Conservation (phyloP, 2,329 filamentous ascomycete genomes). For the Verticillium albo-atrum region DNA sequence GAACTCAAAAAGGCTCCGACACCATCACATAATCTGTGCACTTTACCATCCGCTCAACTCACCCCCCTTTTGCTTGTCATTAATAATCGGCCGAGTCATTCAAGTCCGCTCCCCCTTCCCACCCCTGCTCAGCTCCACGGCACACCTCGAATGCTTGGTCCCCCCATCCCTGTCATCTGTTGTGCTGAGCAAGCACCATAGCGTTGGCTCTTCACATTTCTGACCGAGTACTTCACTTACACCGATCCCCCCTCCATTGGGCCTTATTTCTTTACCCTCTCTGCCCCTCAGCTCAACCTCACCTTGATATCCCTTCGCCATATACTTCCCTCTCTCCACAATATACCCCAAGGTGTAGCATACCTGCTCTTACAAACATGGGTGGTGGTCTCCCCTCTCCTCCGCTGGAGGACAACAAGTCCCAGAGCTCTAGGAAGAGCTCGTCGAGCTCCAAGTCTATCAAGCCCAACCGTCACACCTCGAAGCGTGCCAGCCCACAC, state of each 20-base stretch:
- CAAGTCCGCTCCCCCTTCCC: background rate
- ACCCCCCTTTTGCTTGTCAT: background rate
- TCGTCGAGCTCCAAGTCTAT: constrained; percentile 38
- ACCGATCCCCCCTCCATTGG: background rate
- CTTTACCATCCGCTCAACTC: background rate
- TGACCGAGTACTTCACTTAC: background rate
- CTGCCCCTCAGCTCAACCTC: background rate
- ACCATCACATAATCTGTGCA: background rate
- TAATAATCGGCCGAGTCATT: constrained; percentile 3
- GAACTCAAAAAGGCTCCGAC: constrained; percentile 3
- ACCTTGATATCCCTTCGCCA: background rate
- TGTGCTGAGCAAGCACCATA: background rate
- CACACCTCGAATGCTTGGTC: background rate
- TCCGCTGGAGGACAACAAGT: constrained; percentile 43
- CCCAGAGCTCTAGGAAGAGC: constrained; percentile 29
- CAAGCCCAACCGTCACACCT: constrained; percentile 45
- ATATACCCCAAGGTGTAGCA: background rate
- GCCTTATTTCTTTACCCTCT: background rate
- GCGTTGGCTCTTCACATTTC: background rate
- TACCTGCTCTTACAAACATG: constrained; percentile 30
- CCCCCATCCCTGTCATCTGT: background rate
- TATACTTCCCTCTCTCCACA: background rate
- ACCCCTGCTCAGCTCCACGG: background rate
- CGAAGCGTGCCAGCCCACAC: constrained; percentile 44
- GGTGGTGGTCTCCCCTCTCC: constrained; percentile 48